Conservation (phyloP, 345 rosid genomes). For the Sisymbrium altissimum region DNA sequence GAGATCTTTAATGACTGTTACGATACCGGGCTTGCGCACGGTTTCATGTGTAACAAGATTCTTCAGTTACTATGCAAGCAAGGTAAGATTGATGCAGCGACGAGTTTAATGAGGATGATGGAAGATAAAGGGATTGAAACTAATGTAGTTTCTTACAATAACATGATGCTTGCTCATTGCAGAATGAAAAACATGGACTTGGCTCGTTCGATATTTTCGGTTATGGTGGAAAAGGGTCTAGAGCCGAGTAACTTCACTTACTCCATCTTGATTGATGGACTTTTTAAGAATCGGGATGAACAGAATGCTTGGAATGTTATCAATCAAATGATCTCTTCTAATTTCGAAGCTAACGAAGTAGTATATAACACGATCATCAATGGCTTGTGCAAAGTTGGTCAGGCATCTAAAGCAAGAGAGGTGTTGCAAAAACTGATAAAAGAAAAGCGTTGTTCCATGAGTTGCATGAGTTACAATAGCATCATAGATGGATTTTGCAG, state of each 20-base stretch:
- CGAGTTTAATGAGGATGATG: constrained; percentile 57
- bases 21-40: constrained; percentile 43
- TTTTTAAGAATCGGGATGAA: constrained; percentile 48
- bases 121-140: constrained; percentile 37
- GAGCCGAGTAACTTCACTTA: constrained; percentile 56
- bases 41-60: constrained; percentile 46
- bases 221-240: constrained; percentile 43
- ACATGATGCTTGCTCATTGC: constrained; percentile 58
- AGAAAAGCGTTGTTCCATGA: constrained; percentile 43
- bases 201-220: constrained; percentile 39
- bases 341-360: constrained; percentile 48
- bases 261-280: constrained; percentile 60
- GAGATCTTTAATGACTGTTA: constrained; percentile 47
- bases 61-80: constrained; percentile 47
- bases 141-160: constrained; percentile 58
- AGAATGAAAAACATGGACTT: constrained; percentile 42
- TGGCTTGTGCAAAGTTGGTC: constrained; percentile 62
- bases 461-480: constrained; percentile 52
- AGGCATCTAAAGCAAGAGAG: constrained; percentile 48
- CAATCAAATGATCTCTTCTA: constrained; percentile 45
- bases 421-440: constrained; percentile 39
- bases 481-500: constrained; percentile 61
- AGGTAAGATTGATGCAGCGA: constrained; percentile 51
- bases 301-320: constrained; percentile 45
- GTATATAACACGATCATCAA: constrained; percentile 52